Base-by-base conservation (phyloP, 2,329 filamentous ascomycete genomes). In the Xylariales sp. region DNA sequence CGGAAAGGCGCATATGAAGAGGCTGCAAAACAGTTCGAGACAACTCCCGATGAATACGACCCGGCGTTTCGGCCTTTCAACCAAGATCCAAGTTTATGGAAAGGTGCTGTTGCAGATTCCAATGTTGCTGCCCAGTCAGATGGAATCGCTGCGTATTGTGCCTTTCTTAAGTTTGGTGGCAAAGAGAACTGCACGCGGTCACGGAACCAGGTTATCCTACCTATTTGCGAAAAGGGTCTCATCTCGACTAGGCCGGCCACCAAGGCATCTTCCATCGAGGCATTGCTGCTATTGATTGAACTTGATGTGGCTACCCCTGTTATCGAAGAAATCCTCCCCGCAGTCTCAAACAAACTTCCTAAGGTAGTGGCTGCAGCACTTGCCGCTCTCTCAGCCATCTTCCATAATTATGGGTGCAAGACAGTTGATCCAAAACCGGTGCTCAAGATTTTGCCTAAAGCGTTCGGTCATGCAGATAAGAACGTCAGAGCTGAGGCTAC, bases 121-220 rank as follows among this genome's bases (percentile, higher is more conserved):
- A 98, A 98, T 54, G 93, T 98, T 41, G 93, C 91, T 14, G 93
- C 94, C 23, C 93, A 98, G 61, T 85, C 94, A 65, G 94, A 98
- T 52, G 93, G 87, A 44, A 78, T 98, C 33, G 81, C 78, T 33
- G 85, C 91, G 25, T 78, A 95, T 53, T 95, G 89, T 63, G 83
- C 88, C 2, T 98, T 97, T 59, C 74, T 98, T 40, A 91, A 97
- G 57, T 95, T 85, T 55, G 88, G 88, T 42, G 89, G 91, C 39
- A 73, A 78, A 41, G 85, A 94, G 50, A 83, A 85, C 41, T 86
- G 84, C 54, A 72, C 82, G 49, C 81, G 87, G 69, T 91, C 91
- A 37, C 81, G 93, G 44, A 73, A 76, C 34, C 70, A 78, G 17
- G 89, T 89, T 1, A 74, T 97, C 35, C 72, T 76, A 3, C 77